Percentiles rank a stretch among this genome's conserved stretches.
These are phyloP conservation scores for Withania somnifera DNA, from an alignment of 305 asterid genomes.

Conservation along the genomic window DNA sequence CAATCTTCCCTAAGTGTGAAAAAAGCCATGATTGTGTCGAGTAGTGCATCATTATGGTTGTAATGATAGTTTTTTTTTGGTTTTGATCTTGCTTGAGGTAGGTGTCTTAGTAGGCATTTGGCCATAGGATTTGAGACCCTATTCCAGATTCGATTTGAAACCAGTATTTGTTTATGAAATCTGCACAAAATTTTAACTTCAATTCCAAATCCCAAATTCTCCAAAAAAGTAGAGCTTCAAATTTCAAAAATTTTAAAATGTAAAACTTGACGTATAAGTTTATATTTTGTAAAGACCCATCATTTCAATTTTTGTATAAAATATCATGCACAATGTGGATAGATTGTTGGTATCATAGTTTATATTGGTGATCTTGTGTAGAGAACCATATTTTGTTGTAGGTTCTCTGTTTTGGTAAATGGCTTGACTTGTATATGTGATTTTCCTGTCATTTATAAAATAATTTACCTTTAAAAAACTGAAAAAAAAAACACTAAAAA, in stretches of 20 bases:
- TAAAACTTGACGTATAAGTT: too few relatives aligned
- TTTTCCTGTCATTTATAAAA: background rate
- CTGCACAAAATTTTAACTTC: too few relatives aligned
- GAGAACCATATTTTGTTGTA: background rate
- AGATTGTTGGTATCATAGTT: background rate
- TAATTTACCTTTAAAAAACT: background rate
- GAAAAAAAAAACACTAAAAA: slow-evolving; percentile 3
- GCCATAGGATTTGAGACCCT: background rate
- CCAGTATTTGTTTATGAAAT: too few relatives aligned
- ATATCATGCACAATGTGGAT: too few relatives aligned
- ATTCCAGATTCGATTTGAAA: too few relatives aligned
- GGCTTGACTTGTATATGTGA: background rate
- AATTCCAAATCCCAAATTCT: too few relatives aligned
- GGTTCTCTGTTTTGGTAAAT: background rate
- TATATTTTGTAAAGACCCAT: too few relatives aligned
- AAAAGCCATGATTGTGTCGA: background rate
- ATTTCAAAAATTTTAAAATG: too few relatives aligned
- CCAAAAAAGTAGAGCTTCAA: too few relatives aligned
- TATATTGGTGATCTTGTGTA: background rate
- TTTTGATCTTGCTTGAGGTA: background rate
- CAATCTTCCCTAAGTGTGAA: background rate
- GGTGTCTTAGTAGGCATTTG: background rate
- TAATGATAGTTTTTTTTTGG: background rate
- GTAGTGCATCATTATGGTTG: background rate
- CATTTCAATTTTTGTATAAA: too few relatives aligned